phyloP scores from a whole-genome alignment of 2,329 filamentous ascomycete genomes.

The Beauveria sp. region DNA sequence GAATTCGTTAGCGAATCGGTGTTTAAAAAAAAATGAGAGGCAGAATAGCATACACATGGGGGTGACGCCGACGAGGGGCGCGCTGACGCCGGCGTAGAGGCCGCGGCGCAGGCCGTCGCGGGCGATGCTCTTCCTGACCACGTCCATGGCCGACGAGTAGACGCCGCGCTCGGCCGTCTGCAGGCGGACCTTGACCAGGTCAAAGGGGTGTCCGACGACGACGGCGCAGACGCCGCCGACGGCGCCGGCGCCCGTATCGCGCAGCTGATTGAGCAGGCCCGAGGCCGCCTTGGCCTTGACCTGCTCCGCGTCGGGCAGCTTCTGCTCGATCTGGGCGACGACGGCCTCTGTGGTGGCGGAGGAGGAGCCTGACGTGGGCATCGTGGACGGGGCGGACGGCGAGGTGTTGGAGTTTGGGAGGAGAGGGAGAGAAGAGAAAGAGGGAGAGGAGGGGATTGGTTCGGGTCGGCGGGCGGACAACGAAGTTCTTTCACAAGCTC shows the following conservation, averaged over 20 bases:
- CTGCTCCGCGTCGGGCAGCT: constrained; percentile 32
- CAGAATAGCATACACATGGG: constrained; percentile 78
- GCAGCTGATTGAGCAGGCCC: constrained; percentile 47
- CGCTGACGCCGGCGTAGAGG: constrained; percentile 93
- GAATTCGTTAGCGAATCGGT: neutral
- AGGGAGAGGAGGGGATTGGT: no score
- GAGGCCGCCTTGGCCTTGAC: constrained; percentile 29
- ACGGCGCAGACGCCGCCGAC: constrained; percentile 94
- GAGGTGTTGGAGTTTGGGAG: neutral
- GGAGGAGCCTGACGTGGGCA: constrained; percentile 16
- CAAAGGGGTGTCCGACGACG: constrained; percentile 90
- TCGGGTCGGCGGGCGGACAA: no score
- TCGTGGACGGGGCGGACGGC: constrained; percentile 6
- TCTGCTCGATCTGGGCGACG: constrained; percentile 36
- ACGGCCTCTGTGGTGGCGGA: constrained; percentile 22
- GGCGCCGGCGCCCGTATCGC: constrained; percentile 81
- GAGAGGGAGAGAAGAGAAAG: neutral
- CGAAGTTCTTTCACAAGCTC: neutral
- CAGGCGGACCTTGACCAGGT: constrained; percentile 93
- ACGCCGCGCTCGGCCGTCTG: constrained; percentile 94
- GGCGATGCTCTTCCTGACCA: constrained; percentile 80
- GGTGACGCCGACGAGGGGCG: constrained; percentile 89
- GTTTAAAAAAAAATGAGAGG: neutral
- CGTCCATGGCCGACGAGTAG: constrained; percentile 84
- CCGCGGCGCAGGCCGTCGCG: constrained; percentile 75